A percentile compares a stretch with the other conserved stretches of the same genome.
phyloP scores from a whole-genome alignment of 164 flowering plant species.

The Stephania cephalantha region DNA sequence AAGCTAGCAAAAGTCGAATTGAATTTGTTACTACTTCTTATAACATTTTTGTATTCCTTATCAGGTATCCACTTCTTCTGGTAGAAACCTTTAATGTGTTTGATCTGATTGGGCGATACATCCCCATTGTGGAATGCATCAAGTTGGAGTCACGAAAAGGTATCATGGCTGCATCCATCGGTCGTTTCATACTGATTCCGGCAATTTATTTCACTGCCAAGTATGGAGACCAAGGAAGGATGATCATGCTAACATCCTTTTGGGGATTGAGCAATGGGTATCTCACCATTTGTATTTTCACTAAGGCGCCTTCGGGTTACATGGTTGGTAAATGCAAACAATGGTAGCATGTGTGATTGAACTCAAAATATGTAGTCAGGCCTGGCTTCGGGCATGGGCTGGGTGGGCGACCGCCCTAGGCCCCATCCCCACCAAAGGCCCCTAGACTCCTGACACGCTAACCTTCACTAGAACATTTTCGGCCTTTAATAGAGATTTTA shows the following conservation, averaged over 20 bases:
- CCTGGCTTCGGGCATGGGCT: too few relatives aligned
- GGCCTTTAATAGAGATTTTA: too few relatives aligned
- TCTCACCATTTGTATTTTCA: conserved; percentile 66
- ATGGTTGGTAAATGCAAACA: conserved; percentile 40
- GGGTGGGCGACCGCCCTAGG: too few relatives aligned
- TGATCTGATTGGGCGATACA: conserved; percentile 66
- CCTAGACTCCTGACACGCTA: too few relatives aligned
- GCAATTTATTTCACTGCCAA: conserved; percentile 77
- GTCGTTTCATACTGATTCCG: conserved; percentile 59
- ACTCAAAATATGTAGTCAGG: not conserved
- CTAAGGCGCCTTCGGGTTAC: conserved; percentile 62
- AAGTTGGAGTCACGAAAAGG: conserved; percentile 47
- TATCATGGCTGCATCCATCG: conserved; percentile 27
- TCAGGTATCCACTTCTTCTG: conserved; percentile 72
- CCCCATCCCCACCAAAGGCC: too few relatives aligned
- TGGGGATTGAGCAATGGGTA: conserved; percentile 67
- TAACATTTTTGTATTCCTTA: not conserved
- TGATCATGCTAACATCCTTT: conserved; percentile 57
- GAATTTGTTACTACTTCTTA: too few relatives aligned
- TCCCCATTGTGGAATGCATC: conserved; percentile 43
- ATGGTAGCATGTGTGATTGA: too few relatives aligned
- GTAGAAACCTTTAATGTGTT: conserved; percentile 59
- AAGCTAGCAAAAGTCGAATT: too few relatives aligned
- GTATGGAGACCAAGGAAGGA: conserved; percentile 74
- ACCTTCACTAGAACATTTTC: too few relatives aligned